phyloP scores from a whole-genome alignment of 192 early-diverging fungal genomes.

The Podila verticillata region DNA sequence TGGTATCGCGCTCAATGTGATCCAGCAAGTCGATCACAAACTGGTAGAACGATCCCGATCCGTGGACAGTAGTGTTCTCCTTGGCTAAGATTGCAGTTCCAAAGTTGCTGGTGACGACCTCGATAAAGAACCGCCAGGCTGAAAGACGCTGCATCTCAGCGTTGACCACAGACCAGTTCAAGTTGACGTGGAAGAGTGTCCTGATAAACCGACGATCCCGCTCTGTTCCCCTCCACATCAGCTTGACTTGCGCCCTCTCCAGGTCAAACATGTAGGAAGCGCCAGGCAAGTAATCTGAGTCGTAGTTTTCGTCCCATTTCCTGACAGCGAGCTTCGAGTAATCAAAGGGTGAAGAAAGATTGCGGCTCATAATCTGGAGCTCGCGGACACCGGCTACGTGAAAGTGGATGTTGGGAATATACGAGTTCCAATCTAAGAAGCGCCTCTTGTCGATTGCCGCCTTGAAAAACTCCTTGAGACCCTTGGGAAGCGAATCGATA shows the following conservation, averaged over 20 bases:
- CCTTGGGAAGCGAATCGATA: conserved; percentile 22
- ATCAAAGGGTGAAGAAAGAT: conserved; percentile 13
- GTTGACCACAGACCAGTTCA: conserved; percentile 44
- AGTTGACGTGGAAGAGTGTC: conserved; percentile 37
- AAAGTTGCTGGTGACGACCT: conserved; percentile 22
- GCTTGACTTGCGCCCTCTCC: conserved; percentile 22
- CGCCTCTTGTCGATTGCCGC: conserved; percentile 8
- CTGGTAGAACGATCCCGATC: conserved; percentile 22
- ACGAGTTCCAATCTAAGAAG: conserved; percentile 34
- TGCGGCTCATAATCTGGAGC: conserved; percentile 9
- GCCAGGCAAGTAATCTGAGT: conserved; percentile 31
- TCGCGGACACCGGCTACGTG: conserved; percentile 25
- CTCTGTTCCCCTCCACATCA: conserved; percentile 23
- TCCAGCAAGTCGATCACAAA: conserved; percentile 28
- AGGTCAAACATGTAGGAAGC: conserved; percentile 44
- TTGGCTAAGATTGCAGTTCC: conserved; percentile 22
- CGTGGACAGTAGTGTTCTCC: conserved; percentile 7
- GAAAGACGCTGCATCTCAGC: conserved; percentile 36
- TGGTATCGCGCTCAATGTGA: conserved; percentile 35
- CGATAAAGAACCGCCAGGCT: conserved; percentile 48
- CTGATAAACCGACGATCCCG: conserved; percentile 21
- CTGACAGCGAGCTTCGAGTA: conserved; percentile 34
- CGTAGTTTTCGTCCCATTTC: conserved; percentile 36
- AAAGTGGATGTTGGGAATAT: conserved; percentile 32
- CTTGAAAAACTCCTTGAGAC: conserved; percentile 31